A percentile compares a stretch with the other conserved stretches of the same genome.
Conservation (phyloP, 2,329 filamentous ascomycete genomes). For the Fonsecaea multimorphosa region DNA sequence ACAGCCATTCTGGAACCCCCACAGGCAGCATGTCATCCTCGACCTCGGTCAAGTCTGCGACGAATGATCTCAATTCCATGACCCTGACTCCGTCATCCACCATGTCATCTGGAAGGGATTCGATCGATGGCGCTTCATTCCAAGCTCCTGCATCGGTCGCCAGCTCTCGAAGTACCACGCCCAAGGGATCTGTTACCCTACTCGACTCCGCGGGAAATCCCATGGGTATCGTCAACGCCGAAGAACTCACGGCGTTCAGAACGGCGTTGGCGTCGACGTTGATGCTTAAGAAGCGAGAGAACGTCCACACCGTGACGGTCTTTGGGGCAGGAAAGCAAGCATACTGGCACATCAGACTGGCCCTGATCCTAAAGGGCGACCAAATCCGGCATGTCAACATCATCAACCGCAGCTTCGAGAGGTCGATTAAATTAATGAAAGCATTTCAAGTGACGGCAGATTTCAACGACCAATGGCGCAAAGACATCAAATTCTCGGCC, state of each 20-base stretch:
- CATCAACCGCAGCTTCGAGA: slow-evolving; percentile 70
- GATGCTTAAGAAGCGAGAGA: slow-evolving; percentile 68
- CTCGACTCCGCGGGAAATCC: slow-evolving; percentile 64
- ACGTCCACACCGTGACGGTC: slow-evolving; percentile 76
- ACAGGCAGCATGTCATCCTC: slow-evolving; percentile 35
- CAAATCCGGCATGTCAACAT: slow-evolving; percentile 82
- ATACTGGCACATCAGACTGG: slow-evolving; percentile 90
- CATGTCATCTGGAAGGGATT: slow-evolving; percentile 38
- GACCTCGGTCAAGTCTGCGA: slow-evolving; percentile 45
- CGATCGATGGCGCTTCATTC: slow-evolving; percentile 40
- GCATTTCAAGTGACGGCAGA: slow-evolving; percentile 59
- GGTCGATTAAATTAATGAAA: slow-evolving; percentile 55
- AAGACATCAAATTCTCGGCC: slow-evolving; percentile 70
- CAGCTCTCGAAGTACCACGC: slow-evolving; percentile 53
- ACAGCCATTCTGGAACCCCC: slow-evolving; percentile 16
- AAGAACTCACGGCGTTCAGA: slow-evolving; percentile 72
- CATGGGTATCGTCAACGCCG: slow-evolving; percentile 68
- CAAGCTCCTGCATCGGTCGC: slow-evolving; percentile 42
- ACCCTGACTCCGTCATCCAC: slow-evolving; percentile 45
- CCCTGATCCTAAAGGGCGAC: slow-evolving; percentile 68
- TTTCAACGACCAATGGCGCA: slow-evolving; percentile 65
- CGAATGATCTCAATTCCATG: slow-evolving; percentile 46
- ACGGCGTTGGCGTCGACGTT: slow-evolving; percentile 68
- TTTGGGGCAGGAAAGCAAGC: slow-evolving; percentile 91
- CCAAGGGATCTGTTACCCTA: slow-evolving; percentile 64